These are phyloP conservation scores for Pythium sp. DNA, from an alignment of 352 stramenopile genomes.

Conservation along the genomic window DNA sequence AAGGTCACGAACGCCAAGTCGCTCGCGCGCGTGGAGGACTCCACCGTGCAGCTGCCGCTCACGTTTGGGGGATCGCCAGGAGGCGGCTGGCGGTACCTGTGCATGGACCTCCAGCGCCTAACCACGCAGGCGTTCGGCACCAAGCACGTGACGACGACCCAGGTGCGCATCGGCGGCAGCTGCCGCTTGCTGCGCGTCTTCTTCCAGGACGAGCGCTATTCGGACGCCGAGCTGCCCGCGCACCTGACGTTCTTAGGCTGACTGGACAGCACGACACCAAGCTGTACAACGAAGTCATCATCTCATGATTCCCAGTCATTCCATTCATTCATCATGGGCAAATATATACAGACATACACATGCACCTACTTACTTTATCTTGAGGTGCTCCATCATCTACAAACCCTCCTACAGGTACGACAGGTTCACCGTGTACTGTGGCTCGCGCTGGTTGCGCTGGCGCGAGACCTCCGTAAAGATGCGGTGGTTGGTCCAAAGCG, in stretches of 20 bases:
- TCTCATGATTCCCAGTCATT: not conserved
- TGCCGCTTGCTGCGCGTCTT: constrained; percentile 74
- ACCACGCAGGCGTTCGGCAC: constrained; percentile 67
- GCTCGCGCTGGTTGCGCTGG: constrained; percentile 83
- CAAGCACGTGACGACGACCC: constrained; percentile 68
- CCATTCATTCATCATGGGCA: constrained; percentile 2
- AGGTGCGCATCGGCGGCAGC: constrained; percentile 53
- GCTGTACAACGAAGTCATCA: not conserved
- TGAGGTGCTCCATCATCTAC: not conserved
- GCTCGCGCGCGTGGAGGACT: constrained; percentile 53
- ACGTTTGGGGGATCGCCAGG: constrained; percentile 28
- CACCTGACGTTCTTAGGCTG: constrained; percentile 69
- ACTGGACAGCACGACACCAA: not conserved
- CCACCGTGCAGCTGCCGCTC: constrained; percentile 59
- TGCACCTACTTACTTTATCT: constrained; percentile 1
- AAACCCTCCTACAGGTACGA: constrained; percentile 65
- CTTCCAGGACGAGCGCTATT: constrained; percentile 81
- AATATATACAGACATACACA: constrained; percentile 10
- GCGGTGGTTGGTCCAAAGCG: constrained; percentile 79
- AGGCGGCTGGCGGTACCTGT: constrained; percentile 72
- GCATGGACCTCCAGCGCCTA: constrained; percentile 72
- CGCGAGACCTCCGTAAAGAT: constrained; percentile 85
- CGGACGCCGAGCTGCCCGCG: constrained; percentile 56
- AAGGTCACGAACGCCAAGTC: constrained; percentile 68
- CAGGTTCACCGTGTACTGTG: constrained; percentile 84